Evolutionary conservation across 768 basidiomycete genomes (phyloP).

Genomic region (Termitomyces sp.): DNA sequence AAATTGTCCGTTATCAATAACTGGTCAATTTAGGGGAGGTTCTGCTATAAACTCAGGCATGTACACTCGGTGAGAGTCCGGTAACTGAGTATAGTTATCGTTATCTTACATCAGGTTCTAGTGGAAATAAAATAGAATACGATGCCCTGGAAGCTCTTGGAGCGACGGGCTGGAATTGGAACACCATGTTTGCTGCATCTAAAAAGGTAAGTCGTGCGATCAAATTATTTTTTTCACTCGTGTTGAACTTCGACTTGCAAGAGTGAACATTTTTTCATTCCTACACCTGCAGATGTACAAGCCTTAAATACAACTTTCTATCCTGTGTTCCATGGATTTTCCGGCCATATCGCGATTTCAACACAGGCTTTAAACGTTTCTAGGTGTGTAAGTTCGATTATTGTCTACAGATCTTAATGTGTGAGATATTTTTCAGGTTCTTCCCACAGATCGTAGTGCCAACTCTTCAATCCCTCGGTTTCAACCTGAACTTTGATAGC

Average conservation of each 20-base stretch:
- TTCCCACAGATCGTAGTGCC: conserved; percentile 3
- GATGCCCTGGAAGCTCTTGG: conserved; percentile 10
- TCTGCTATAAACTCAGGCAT: conserved; percentile 13
- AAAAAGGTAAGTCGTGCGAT: not conserved
- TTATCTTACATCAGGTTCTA: not conserved
- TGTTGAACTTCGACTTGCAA: not conserved
- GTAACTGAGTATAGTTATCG: not conserved
- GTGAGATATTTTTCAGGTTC: not conserved
- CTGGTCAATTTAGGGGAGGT: conserved; percentile 1
- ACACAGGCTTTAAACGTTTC: conserved; percentile 10
- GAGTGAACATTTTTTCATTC: conserved; percentile 13
- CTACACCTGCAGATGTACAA: not conserved
- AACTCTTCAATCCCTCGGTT: conserved; percentile 8
- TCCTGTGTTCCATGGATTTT: conserved; percentile 5
- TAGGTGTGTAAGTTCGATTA: not conserved
- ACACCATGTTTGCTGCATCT: conserved; percentile 8
- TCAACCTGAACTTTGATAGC: conserved; percentile 8
- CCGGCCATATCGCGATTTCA: conserved; percentile 9
- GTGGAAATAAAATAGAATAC: conserved; percentile 11
- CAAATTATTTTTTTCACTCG: not conserved
- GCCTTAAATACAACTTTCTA: conserved; percentile 6
- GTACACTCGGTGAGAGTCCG: conserved; percentile 6
- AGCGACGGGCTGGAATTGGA: conserved; percentile 12
- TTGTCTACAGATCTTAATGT: not conserved
- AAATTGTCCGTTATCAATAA: not conserved